Conservation (phyloP, 371 early-diverging fungal species). For the Apophysomyces trapeziformis region DNA sequence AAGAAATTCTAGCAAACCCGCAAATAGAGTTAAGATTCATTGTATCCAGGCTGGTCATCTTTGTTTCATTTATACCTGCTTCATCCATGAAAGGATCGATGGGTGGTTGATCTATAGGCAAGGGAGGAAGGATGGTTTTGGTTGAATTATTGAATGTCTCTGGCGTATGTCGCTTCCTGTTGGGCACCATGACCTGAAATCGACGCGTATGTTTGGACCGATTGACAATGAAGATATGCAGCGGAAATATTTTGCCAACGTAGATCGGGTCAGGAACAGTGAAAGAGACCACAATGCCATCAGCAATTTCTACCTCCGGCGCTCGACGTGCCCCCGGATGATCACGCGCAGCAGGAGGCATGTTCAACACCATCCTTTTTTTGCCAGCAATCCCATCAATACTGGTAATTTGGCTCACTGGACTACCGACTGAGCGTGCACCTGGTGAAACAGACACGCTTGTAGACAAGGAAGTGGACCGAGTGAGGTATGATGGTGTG, state of each 20-base stretch:
- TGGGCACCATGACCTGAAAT: slow-evolving; percentile 70
- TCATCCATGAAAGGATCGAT: slow-evolving; percentile 71
- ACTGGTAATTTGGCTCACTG: slow-evolving; percentile 23
- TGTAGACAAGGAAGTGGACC: slow-evolving; percentile 21
- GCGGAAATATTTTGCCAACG: slow-evolving; percentile 70
- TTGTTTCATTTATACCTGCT: slow-evolving; percentile 42
- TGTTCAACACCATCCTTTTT: slow-evolving; percentile 22
- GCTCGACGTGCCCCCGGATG: slow-evolving; percentile 25
- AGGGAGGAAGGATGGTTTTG: slow-evolving; percentile 46
- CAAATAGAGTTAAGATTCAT: not conserved
- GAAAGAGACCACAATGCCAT: slow-evolving; percentile 73
- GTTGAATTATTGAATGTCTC: slow-evolving; percentile 19
- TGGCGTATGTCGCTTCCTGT: slow-evolving; percentile 55
- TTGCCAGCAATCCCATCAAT: slow-evolving; percentile 34
- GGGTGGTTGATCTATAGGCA: slow-evolving; percentile 45
- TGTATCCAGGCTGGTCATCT: not conserved
- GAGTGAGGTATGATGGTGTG: slow-evolving; percentile 4
- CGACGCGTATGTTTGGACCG: slow-evolving; percentile 66
- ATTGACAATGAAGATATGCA: slow-evolving; percentile 78
- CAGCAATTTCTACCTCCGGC: slow-evolving; percentile 45
- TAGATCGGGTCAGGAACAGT: slow-evolving; percentile 45
- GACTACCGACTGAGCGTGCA: slow-evolving; percentile 47
- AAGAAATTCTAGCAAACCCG: slow-evolving; percentile 50
- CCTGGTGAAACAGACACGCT: slow-evolving; percentile 43
- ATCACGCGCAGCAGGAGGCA: not conserved